Evolutionary conservation across 129 eudicot genomes (phyloP).

Genomic region (Chrysanthemum lavandulifolium): DNA sequence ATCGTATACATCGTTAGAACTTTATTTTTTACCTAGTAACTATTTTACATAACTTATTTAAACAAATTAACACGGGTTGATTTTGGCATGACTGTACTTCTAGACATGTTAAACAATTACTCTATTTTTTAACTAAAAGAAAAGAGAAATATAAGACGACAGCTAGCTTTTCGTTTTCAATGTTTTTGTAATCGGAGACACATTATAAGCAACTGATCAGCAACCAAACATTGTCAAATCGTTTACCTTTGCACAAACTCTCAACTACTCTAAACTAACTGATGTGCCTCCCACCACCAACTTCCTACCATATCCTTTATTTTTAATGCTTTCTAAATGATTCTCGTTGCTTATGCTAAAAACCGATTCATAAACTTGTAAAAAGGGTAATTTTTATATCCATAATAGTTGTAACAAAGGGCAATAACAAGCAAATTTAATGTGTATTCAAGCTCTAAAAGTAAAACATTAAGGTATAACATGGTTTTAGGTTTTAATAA

Average conservation of each 20-base stretch:
- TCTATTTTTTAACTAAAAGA: neutral
- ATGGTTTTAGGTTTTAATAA: neutral
- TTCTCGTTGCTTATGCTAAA: no score
- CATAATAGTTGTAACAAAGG: neutral
- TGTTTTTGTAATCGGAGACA: neutral
- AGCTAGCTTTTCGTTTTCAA: neutral
- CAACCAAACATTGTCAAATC: constrained; percentile 18
- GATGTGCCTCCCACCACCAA: constrained; percentile 28
- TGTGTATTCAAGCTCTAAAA: neutral
- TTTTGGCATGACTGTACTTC: no score
- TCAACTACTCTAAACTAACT: constrained; percentile 22
- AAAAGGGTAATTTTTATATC: no score
- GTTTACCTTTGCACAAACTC: constrained; percentile 13
- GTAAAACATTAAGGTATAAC: neutral
- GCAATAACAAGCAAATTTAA: neutral
- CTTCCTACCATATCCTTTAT: constrained; percentile 14
- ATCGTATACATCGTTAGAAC: no score
- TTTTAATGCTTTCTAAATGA: neutral
- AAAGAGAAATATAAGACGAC: neutral
- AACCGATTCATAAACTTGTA: no score
- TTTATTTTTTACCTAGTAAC: no score
- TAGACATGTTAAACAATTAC: no score
- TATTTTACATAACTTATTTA: no score
- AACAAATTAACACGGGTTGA: no score
- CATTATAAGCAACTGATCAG: constrained; percentile 18